A percentile compares a stretch with the other conserved stretches of the same genome.
phyloP scores from a whole-genome alignment of 306 rosid species.

The Pterocarpus santalinus region DNA sequence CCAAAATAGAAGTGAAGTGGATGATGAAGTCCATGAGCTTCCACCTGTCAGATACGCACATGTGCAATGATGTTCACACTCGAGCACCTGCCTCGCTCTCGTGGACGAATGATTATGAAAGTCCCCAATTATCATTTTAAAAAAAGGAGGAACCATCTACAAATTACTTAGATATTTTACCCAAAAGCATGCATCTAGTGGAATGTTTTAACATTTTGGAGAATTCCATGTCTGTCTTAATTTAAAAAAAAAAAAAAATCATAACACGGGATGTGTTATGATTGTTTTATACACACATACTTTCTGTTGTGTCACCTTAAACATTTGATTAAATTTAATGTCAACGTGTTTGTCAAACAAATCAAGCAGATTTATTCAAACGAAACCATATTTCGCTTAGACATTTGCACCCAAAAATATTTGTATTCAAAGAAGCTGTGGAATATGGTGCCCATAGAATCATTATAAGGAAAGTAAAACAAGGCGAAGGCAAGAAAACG shows the following conservation, averaged over 20 bases:
- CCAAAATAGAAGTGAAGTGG: too few species aligned
- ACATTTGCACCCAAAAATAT: not conserved
- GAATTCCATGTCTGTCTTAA: too few species aligned
- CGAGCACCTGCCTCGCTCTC: not conserved
- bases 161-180: not conserved
- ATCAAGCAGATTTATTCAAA: too few species aligned
- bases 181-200: not conserved
- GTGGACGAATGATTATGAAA: not conserved
- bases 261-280: too few species aligned
- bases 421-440: not conserved
- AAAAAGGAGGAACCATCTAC: not conserved
- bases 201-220: too few species aligned
- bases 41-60: not conserved
- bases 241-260: too few species aligned
- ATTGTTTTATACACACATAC: too few species aligned
- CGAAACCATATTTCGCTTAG: too few species aligned
- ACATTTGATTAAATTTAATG: too few species aligned
- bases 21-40: not conserved
- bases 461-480: not conserved
- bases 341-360: too few species aligned
- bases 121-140: not conserved
- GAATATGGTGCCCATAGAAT: not conserved
- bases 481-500: not conserved
- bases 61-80: not conserved
- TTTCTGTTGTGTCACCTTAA: too few species aligned